A percentile compares a stretch with the other conserved stretches of the same genome.
Conservation (phyloP, 441 rosid species). For the Geranium incanum region DNA sequence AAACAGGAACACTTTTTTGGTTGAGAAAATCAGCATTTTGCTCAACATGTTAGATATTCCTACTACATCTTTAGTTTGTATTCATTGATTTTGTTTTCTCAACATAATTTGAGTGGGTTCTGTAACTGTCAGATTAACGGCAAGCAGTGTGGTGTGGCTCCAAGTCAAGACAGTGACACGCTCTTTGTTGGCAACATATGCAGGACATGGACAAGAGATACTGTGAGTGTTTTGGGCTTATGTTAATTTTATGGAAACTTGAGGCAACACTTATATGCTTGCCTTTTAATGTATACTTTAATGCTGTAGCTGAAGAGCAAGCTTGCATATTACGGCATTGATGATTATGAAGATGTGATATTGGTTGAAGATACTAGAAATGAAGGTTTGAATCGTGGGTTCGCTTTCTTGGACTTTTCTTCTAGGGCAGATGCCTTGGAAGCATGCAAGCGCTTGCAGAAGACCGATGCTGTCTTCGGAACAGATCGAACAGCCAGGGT, state of each 20-base stretch:
- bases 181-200: slow-evolving; percentile 9
- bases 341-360: slow-evolving; percentile 5
- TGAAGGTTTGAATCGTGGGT: slow-evolving; percentile 6
- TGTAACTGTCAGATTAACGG: slow-evolving; percentile 8
- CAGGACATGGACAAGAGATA: slow-evolving; percentile 6
- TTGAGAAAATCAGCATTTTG: not conserved
- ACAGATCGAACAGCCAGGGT: slow-evolving; percentile 11
- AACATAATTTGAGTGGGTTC: slow-evolving; percentile 4
- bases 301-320: not conserved
- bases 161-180: slow-evolving; percentile 11
- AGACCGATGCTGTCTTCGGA: slow-evolving; percentile 6
- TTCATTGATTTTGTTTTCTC: not conserved
- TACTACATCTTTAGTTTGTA: not conserved
- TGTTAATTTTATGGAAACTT: slow-evolving; percentile 6
- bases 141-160: slow-evolving; percentile 9
- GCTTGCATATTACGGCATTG: slow-evolving; percentile 4
- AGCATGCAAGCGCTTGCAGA: slow-evolving; percentile 11
- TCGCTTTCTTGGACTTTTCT: slow-evolving; percentile 6
- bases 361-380: slow-evolving; percentile 5
- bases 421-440: slow-evolving; percentile 8
- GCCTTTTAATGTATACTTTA: not conserved
- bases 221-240: not conserved
- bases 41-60: not conserved
- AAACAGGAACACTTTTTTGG: not conserved
- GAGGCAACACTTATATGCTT: not conserved